Percentiles rank a stretch among this genome's conserved stretches.
phyloP scores from a whole-genome alignment of 2,329 filamentous ascomycete species.

The Trichoderma endophyticum region DNA sequence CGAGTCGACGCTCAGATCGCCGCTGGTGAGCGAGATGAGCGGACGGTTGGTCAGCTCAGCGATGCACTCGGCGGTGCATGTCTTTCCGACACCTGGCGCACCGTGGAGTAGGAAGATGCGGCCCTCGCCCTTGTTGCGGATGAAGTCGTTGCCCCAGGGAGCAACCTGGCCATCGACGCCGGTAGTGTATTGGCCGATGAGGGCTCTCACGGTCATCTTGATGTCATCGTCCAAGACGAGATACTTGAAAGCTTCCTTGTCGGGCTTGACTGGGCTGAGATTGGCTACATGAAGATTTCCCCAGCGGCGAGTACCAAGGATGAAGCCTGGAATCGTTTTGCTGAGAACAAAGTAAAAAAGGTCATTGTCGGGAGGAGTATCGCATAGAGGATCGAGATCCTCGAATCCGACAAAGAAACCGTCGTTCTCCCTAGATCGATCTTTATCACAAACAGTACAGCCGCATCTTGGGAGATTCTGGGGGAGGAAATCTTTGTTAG shows the following conservation, averaged over 20 bases:
- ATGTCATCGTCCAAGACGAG: constrained; percentile 48
- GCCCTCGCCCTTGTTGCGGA: constrained; percentile 50
- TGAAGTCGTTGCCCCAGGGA: constrained; percentile 46
- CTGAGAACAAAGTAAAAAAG: constrained; percentile 44
- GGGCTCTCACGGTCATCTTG: constrained; percentile 46
- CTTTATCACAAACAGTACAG: constrained; percentile 37
- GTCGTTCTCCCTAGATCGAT: constrained; percentile 23
- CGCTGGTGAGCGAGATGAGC: constrained; percentile 49
- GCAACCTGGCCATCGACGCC: constrained; percentile 37
- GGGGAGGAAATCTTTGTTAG: constrained; percentile 38
- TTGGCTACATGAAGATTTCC: constrained; percentile 40
- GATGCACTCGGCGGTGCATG: constrained; percentile 53
- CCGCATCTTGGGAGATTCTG: constrained; percentile 40
- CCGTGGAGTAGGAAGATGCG: constrained; percentile 52
- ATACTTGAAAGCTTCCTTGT: constrained; percentile 49
- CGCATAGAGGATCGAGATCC: constrained; percentile 35
- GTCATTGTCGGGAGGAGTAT: constrained; percentile 38
- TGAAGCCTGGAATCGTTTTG: constrained; percentile 46
- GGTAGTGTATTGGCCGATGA: constrained; percentile 46
- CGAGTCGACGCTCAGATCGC: constrained; percentile 44
- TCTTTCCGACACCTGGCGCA: constrained; percentile 55
- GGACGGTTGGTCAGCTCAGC: constrained; percentile 50
- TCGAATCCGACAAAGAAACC: constrained; percentile 41
- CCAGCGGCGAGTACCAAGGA: constrained; percentile 45
- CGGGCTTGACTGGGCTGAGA: constrained; percentile 40